Evolutionary conservation across 257 asterid genomes (phyloP).

Genomic region (Solanum lycopersicoides): DNA sequence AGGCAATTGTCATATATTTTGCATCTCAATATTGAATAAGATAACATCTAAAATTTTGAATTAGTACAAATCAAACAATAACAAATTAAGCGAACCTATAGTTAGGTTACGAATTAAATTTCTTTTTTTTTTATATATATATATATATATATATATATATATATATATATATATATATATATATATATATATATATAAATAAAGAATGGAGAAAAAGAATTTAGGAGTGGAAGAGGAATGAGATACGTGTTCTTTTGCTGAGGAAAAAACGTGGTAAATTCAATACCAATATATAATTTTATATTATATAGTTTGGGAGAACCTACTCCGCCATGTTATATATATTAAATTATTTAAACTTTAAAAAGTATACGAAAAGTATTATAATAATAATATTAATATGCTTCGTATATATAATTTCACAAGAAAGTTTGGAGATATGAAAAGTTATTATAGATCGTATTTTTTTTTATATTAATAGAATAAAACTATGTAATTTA

Average conservation of each 20-base stretch:
- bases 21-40: too few relatives aligned
- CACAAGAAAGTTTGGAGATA: not conserved
- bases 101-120: too few relatives aligned
- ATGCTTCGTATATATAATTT: too few relatives aligned
- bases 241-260: not conserved
- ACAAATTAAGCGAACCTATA: too few relatives aligned
- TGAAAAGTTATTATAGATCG: not conserved
- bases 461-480: not conserved
- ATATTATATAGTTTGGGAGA: not conserved
- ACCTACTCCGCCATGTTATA: not conserved
- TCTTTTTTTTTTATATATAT: too few relatives aligned
- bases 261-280: not conserved
- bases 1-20: too few relatives aligned
- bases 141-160: too few relatives aligned
- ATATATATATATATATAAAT: not conserved
- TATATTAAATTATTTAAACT: too few relatives aligned
- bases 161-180: not conserved
- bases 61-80: too few relatives aligned
- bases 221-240: not conserved
- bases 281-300: not conserved
- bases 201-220: not conserved
- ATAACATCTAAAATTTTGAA: too few relatives aligned
- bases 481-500: not conserved
- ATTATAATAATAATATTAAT: too few relatives aligned
- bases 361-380: too few relatives aligned